Base-by-base conservation (phyloP, 495 filamentous ascomycete species). In the Zalerion maritima region DNA sequence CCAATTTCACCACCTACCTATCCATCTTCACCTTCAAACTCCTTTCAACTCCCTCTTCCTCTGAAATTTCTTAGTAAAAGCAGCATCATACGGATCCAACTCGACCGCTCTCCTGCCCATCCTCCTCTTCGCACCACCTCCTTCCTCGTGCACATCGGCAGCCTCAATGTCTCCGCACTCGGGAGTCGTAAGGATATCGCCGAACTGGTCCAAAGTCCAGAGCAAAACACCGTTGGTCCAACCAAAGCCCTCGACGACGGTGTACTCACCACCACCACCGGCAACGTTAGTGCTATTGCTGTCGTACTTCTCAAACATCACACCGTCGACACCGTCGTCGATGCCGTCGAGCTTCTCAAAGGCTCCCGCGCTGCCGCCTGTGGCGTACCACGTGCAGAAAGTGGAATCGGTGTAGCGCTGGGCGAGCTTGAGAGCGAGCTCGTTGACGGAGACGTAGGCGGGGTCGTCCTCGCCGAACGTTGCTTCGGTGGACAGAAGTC, bases 171-270 rank as follows among this genome's bases (percentile, higher is more conserved):
- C 37, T 3, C 55, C 58, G 34, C 61, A 66, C 11, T 61, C 47
- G 0, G 61, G 60, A 23, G 47, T 27, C 37, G 44, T 45, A 14
- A 65, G 40, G 40, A 51, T 40, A 16, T 46, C 42, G 13, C 39
- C 60, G 42, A 64, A 66, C 7, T 43, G 50, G 26, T 66, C 61
- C 6, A 52, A 59, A 0, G 50, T 48, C 58, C 58, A 66, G 20
- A 66, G 54, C n/a, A 64, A 34, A 24, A 66, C 61, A 22, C 61
- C 61, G 22, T 66, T 66, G 13, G 57, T 58, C 61, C 61, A 66
- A 6, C 61, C 61, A 30, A 66, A 66, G 13, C 61, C 61, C 46
- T 66, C 58, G 4, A 66, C 61, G 9, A 66, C 61, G 29, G 49
- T 45, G 29, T 66, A 66, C 46, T 66, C 61, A 36, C 61, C 61